Percentiles rank a stretch among this genome's conserved stretches.
These are phyloP conservation scores for Arachis stenosperma DNA, from an alignment of 306 rosid species.

Conservation along the genomic window DNA sequence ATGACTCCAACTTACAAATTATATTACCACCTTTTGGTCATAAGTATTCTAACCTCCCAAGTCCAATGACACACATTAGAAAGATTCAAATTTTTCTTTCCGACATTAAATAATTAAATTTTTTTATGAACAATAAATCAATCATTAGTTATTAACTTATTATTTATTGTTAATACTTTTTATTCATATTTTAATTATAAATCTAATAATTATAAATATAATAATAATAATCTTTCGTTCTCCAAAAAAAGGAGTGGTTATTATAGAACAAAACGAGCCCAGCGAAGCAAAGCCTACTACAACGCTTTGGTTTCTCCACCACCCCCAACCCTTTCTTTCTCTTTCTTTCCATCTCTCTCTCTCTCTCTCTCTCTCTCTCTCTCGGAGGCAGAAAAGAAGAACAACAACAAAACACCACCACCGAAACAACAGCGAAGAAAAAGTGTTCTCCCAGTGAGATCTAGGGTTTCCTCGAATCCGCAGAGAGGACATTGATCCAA, in stretches of 20 bases:
- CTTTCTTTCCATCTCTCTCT: conserved; percentile 6
- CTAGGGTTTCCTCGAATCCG: conserved; percentile 56
- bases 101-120: too few species aligned
- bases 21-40: too few species aligned
- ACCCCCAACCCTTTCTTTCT: conserved; percentile 27
- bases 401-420: neutral
- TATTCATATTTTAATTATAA: too few species aligned
- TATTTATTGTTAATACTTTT: too few species aligned
- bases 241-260: conserved; percentile 44
- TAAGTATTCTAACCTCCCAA: too few species aligned
- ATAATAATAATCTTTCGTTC: conserved; percentile 9
- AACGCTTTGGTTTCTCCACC: conserved; percentile 59
- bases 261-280: conserved; percentile 45
- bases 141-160: too few species aligned
- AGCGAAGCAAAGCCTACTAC: conserved; percentile 36
- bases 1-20: too few species aligned
- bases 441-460: conserved; percentile 54
- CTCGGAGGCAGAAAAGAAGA: conserved; percentile 34
- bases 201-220: neutral
- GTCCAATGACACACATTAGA: too few species aligned
- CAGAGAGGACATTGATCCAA: conserved; percentile 46
- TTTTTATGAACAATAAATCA: too few species aligned
- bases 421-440: conserved; percentile 12
- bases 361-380: conserved; percentile 30
- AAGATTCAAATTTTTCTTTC: too few species aligned